Evolutionary conservation across 352 stramenopile species (phyloP).

Genomic region (Pythium brachiatum): DNA sequence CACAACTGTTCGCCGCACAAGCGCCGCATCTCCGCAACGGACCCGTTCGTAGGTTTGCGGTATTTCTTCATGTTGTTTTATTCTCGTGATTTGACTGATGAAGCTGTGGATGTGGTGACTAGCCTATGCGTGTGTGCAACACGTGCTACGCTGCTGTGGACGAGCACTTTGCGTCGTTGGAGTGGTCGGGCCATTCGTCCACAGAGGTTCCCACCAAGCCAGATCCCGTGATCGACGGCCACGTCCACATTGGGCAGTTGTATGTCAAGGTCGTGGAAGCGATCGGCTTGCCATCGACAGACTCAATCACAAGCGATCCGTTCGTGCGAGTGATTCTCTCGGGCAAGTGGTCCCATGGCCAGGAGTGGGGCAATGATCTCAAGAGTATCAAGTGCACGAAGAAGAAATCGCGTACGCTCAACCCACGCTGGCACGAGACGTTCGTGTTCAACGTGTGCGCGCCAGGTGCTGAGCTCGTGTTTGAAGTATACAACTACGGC

Average conservation of each 20-base stretch:
- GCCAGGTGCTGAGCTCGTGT: conserved; percentile 71
- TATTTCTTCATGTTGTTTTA: background rate
- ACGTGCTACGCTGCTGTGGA: conserved; percentile 81
- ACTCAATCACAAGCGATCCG: conserved; percentile 86
- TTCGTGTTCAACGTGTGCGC: conserved; percentile 89
- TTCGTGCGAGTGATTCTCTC: conserved; percentile 84
- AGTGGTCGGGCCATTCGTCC: conserved; percentile 79
- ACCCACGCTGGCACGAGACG: conserved; percentile 84
- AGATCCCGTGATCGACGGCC: conserved; percentile 77
- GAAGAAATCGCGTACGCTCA: conserved; percentile 84
- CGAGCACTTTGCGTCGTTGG: conserved; percentile 79
- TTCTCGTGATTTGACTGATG: background rate
- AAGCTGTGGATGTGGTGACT: background rate
- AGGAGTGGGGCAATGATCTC: conserved; percentile 81
- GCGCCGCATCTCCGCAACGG: conserved; percentile 72
- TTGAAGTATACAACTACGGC: conserved; percentile 86
- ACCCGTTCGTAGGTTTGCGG: conserved; percentile 80
- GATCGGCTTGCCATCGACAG: conserved; percentile 78
- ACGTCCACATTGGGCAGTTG: conserved; percentile 80
- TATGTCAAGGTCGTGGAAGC: conserved; percentile 87
- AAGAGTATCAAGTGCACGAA: conserved; percentile 84
- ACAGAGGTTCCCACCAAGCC: conserved; percentile 70
- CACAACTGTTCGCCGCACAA: conserved; percentile 87
- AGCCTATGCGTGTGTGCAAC: conserved; percentile 88
- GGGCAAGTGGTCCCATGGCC: conserved; percentile 82